Evolutionary conservation across 75 land plant genomes (phyloP), one percentile per base, ranked within the genome.

Genomic region (Pinus tabuliformis): DNA sequence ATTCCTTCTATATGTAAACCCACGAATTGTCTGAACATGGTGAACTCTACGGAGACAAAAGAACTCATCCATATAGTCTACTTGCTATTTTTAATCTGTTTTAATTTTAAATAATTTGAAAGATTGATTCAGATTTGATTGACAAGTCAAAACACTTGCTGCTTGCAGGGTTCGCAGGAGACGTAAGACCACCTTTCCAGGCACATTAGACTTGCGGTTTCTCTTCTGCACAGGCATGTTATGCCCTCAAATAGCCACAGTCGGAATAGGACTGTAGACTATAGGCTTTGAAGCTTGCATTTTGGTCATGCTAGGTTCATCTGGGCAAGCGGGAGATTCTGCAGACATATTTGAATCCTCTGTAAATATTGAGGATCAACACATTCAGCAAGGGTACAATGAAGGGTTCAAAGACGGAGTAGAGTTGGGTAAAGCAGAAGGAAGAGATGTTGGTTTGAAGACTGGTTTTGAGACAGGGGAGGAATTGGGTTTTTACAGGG

Each of bases 401-500:
- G 89, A 87, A 13, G 95, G 97, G 18, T 89, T 83, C 77, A 36
- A 24, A 0, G 85, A 87, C 24, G 95, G 93, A 15, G 58, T 83
- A 45, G 76, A 33, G 18, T 33, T 81, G 13, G 97, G 97, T 0
- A 87, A 83, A 83, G 80, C 79, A 18, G 96, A 95, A 58, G 96
- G 86, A 15, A 80, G 87, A 56, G 86, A 91, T 36, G 87, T 93
- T n/a, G 98, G 98, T 6, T 80, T 89, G 58, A 85, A 86, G 77
- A 28, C 42, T 0, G 97, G 96, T 3, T 95, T 95, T 75, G 84
- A 93, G 63, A 58, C 82, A 4, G 94, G 97, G 6, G 94, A 95
- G 57, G 98, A 95, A 64, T 74, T 95, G 11, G 99, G 97, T 1
- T 93, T 96, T 73, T 93, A 91, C 78, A 57, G 66, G 24, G 99